Evolutionary conservation across 345 rosid species (phyloP).

Genomic region (Brassica rapa): DNA sequence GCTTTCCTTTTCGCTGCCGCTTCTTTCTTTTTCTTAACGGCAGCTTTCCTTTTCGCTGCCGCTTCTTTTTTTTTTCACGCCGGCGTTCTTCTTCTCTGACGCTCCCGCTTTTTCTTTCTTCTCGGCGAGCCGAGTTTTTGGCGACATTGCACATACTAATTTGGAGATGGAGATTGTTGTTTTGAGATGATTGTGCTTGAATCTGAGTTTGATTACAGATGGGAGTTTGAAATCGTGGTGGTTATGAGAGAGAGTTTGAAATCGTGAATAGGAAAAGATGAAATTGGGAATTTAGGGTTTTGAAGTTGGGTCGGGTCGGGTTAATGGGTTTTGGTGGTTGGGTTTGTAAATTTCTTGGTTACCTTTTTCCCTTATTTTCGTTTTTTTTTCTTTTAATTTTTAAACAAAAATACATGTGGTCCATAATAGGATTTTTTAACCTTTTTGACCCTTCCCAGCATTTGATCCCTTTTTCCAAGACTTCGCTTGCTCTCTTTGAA

Average conservation of each 20-base stretch:
- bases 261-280: not conserved
- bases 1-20: too few relatives aligned
- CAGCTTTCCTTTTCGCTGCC: too few relatives aligned
- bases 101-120: too few relatives aligned
- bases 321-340: not conserved
- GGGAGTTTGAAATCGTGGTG: not conserved
- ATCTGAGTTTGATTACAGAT: not conserved
- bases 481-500: not conserved
- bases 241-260: not conserved
- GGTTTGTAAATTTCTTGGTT: not conserved
- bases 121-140: too few relatives aligned
- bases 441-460: not conserved
- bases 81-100: too few relatives aligned
- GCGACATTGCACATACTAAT: too few relatives aligned
- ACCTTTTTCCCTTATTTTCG: not conserved
- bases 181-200: not conserved
- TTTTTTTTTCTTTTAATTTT: too few relatives aligned
- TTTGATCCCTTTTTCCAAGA: not conserved
- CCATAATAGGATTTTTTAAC: too few relatives aligned
- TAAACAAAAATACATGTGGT: not conserved
- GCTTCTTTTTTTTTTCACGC: too few relatives aligned
- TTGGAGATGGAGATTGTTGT: not conserved
- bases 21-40: too few relatives aligned
- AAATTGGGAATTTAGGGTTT: not conserved
- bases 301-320: not conserved